Evolutionary conservation across 352 stramenopile species (phyloP).

Genomic region (Aphanomyces cochlioides): DNA sequence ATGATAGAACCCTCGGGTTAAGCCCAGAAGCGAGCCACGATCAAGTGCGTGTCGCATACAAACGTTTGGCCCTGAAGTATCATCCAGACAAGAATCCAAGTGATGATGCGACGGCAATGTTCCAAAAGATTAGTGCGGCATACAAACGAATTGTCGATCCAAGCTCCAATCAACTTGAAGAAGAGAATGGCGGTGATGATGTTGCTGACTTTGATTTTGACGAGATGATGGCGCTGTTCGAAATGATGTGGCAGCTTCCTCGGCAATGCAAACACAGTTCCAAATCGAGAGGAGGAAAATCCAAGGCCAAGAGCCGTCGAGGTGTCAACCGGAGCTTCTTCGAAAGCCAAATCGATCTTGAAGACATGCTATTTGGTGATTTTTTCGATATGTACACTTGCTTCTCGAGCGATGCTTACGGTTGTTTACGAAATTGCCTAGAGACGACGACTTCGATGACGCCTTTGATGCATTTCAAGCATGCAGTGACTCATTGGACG

Average conservation of each 20-base stretch:
- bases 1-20: constrained; percentile 17
- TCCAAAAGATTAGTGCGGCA: constrained; percentile 21
- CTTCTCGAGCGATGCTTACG: too few species aligned
- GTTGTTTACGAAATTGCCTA: too few species aligned
- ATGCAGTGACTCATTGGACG: too few species aligned
- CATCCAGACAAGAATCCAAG: constrained; percentile 21
- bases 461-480: too few species aligned
- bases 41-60: constrained; percentile 14
- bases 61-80: constrained; percentile 20
- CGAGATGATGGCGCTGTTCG: constrained; percentile 7
- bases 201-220: constrained; percentile 3
- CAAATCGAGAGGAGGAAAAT: too few species aligned
- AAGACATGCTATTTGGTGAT: not conserved
- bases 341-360: not conserved
- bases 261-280: too few species aligned
- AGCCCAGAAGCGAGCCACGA: not conserved
- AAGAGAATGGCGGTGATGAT: not conserved
- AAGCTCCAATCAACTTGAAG: constrained; percentile 12
- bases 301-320: not conserved
- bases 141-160: constrained; percentile 23
- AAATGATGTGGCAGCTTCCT: constrained; percentile 6
- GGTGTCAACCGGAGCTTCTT: not conserved
- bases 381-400: too few species aligned
- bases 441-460: too few species aligned
- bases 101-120: constrained; percentile 14